Base-by-base conservation (phyloP, 2,329 filamentous ascomycete species). In the Scolecobasidium constrictum region DNA sequence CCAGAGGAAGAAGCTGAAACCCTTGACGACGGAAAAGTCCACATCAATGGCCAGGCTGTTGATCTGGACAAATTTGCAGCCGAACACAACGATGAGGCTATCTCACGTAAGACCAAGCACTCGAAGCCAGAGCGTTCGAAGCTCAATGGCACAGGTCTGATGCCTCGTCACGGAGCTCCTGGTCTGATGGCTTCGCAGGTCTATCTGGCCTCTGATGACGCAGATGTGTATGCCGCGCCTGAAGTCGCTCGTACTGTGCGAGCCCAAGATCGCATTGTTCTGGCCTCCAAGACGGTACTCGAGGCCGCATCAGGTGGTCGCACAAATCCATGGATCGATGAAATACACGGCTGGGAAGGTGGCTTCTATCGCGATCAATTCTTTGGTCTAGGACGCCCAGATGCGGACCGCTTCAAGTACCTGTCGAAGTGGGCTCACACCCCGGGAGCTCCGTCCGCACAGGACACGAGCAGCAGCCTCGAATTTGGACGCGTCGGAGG, bases 321-420 rank as follows among this genome's bases (percentile, higher is more conserved):
- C 58, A 65, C 26, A 53, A 75, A 47, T 49, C 76, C 74, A 51
- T 85, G 83, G 56, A 72, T 83, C 26, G 83, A 87, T 46, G 81
- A 87, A 55, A 75, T 79, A 2, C 78, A 85, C 33, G 86, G 86
- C 21, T 93, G 86, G 86, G 86, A 93, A 58, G 86, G 86, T 15
- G 86, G 86, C 1, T 94, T 93, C 67, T 93, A 83, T 61, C 73
- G 75, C 12, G 74, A 77, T 52, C 80, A 92, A 62, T 93, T 93
- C 61, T 88, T 83, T 77, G 81, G 78, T 40, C 67, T 93, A 1
- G 86, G 83, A n/a, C 35, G 16, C 18, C 22, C 33, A 11, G 26
- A 42, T 20, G 11, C 18, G 1, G 16, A 35, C 15, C 40, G 40
- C 3, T 22, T 35, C 20, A 13, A 35, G 11, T 22, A 42, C 22